Base-by-base conservation (phyloP, 208 protist genomes). In the Trypanosoma melophagium region DNA sequence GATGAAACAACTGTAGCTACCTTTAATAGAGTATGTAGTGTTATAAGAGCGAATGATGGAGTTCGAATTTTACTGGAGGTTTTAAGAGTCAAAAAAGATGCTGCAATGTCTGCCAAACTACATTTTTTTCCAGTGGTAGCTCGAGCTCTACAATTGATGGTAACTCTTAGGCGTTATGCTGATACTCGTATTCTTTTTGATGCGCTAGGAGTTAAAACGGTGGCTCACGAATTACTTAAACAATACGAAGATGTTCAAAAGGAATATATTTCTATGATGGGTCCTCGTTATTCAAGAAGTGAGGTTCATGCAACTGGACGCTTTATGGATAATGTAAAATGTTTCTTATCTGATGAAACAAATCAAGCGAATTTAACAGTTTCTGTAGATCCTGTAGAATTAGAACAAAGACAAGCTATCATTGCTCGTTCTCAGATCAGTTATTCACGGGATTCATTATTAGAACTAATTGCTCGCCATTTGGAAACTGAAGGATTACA, bases 291-390 rank as follows among this genome's bases (percentile, higher is more conserved):
- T 71, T 73, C 86, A n/a, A 65, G 72, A 56, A 83, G 76, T 17
- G 89, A 95, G 44, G 71, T 82, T 13, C 81, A 90, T 63, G 83
- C 89, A 21, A 81, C 85, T 24, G 82, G 84, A 7, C 77, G 82
- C 31, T 96, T 96, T 61, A 88, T 93, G 80, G 82, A 93, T 50
- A 90, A 96, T 66, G 74, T 88, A 19, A 87, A 92, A 51, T 83
- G 71, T 24, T 83, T 94, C 63, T 71, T 90, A 44, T 81, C 77
- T 76, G 84, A 83, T 52, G 77, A 81, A 5, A 67, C 69, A 3
- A 86, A 73, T 67, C 70, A 79, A 55, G 52, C 61, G 7, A 76
- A 83, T 52, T 71, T 70, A 41, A 64, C 64, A 42, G 62, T 84
- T 65, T 79, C 76, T 72, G 16, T 73, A 1, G 74, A 83, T 75